phyloP scores from a whole-genome alignment of 2,329 filamentous ascomycete genomes.

The Exophiala sp. region DNA sequence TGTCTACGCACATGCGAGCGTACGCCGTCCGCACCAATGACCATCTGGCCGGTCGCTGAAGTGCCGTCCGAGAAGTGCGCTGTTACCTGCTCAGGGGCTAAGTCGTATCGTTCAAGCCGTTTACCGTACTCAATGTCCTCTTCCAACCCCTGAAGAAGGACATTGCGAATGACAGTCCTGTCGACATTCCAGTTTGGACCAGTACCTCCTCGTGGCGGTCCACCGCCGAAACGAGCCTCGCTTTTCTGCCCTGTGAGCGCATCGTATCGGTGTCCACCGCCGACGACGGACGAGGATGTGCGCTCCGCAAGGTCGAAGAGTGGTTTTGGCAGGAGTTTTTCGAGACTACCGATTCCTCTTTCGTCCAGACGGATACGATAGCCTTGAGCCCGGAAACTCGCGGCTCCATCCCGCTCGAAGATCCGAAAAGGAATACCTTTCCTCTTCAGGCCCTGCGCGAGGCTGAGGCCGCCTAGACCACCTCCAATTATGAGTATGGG shows the following conservation, averaged over 20 bases:
- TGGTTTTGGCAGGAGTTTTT: background rate
- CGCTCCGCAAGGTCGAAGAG: background rate
- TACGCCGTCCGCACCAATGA: constrained; percentile 30
- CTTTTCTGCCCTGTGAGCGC: constrained; percentile 3
- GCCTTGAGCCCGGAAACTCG: constrained; percentile 34
- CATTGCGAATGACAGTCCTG: constrained; percentile 34
- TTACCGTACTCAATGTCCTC: constrained; percentile 34
- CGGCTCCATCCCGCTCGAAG: constrained; percentile 33
- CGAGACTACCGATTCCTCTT: background rate
- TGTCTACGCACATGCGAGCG: constrained; percentile 38
- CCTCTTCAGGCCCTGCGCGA: constrained; percentile 35
- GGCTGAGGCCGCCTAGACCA: constrained; percentile 35
- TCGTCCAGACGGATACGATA: constrained; percentile 34
- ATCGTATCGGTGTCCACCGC: background rate
- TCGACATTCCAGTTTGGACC: constrained; percentile 29
- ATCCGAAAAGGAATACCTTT: constrained; percentile 33
- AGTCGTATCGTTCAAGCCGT: constrained; percentile 23
- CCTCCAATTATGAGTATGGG: constrained; percentile 34
- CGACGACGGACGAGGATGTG: background rate
- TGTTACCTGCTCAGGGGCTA: constrained; percentile 33
- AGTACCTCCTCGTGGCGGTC: background rate
- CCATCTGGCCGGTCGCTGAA: constrained; percentile 9
- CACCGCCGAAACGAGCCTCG: background rate
- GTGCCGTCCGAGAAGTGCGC: constrained; percentile 16
- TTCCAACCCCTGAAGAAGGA: constrained; percentile 34